Evolutionary conservation across 2,329 filamentous ascomycete species (phyloP), one percentile per base, ranked within the genome.

Genomic region (Hortaea werneckii): DNA sequence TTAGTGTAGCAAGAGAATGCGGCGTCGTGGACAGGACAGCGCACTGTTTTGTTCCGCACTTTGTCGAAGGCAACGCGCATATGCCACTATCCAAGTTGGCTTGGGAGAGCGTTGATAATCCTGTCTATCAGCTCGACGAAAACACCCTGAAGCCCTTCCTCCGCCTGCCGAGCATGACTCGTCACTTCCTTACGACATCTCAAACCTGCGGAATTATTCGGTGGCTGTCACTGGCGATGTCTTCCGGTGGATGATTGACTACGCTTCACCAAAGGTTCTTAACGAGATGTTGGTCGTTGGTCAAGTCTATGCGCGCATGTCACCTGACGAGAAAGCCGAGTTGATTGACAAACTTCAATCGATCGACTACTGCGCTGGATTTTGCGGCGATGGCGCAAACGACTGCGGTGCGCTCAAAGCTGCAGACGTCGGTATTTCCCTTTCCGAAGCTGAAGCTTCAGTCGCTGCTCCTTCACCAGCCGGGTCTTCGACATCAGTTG

Each of bases 221-320:
- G 67, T 98, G 9, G 92, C 92, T 29, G 79, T 96, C 6, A 90
- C 80, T 47, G 94, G 92, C 39, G 92, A 98, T 58, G 85, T 94
- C 0, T 98, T 98, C 66, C 83, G 92, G 51, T 98, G 92, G 92
- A 81, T 96, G 42, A 75, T 98, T 42, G 90, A 98, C 67, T 96
- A 82, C 65, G 90, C 86, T 0, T 80, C 83, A 0, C 79, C 86
- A n/a, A 80, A 85, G 45, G 76, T 94, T 0, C 71, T 96, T 30
- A 81, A 83, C 49, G 64, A 92, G 74, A 90, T 96, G 82, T 85
- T 98, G 45, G 83, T 95, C 32, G 79, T 78, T 44, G 89, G 90
- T 27, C 90, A 92, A 65, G 87, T 98, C 1, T 98, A 94, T 65
- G 94, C 92, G 4, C 84, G 92, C 56, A 98, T 98, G 92, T 96